Base-by-base conservation (phyloP, 805 yeast genomes). In the Teunomyces kruisii region DNA sequence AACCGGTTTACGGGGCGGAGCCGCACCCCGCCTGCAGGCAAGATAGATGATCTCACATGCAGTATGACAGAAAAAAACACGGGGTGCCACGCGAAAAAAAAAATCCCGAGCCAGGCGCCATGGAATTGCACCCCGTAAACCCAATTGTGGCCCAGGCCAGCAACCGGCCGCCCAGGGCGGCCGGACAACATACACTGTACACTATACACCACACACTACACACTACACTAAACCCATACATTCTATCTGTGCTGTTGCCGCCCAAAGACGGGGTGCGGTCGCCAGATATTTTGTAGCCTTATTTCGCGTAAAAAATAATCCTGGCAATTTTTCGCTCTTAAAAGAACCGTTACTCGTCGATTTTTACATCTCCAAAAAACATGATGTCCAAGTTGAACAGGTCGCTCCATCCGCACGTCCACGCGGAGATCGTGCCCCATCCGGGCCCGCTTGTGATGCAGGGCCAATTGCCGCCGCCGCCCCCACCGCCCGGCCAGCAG, bases 401-500 rank as follows among this genome's bases (percentile, higher is more conserved):
- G 38, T 10, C 36, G 8, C 36, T 19, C 28, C 46, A 33, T 9
- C 40, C 43, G n/a, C 43, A 33, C 16, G 40, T 43, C 3, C 43
- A 35, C 17, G 43, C 43, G 24, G 40, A 32, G 31, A 24, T 36
- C 12, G 26, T 22, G 30, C 37, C 31, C 13, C 43, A 35, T 13
- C 39, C 40, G 6, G 40, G 40, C 14, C 40, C 31, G 12, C 40
- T 37, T 4, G 40, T 26, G 31, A 37, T 28, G 31, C 40, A 37
- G 31, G 31, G 40, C 14, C 28, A 22, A 32, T 32, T 32, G 36
- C 36, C 36, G 17, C 36, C 36, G 4, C 36, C 36, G 17, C 36
- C 36, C 2, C 36, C 36, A 16, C 36, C 36, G n/a, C 27, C 38
- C 26, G 19, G 27, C 28, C 38, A 35, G 15, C 8, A 3, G n/a